A percentile compares a stretch with the other conserved stretches of the same genome.
phyloP scores from a whole-genome alignment of 148 eudicot species.

The Diospyros kaki region DNA sequence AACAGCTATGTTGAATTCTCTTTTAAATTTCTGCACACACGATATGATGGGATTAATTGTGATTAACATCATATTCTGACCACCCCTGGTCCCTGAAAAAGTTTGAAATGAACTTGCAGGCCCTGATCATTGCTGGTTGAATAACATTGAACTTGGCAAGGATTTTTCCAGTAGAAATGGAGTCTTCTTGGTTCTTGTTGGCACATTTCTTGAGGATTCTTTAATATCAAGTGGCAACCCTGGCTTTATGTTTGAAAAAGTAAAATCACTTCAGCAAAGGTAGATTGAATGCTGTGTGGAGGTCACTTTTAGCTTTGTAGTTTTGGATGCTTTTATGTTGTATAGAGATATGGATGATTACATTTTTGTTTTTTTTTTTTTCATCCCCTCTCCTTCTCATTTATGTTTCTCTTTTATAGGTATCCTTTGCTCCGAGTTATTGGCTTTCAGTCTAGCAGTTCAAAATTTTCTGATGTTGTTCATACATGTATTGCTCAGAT shows the following conservation, averaged over 20 bases:
- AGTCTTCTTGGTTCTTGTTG: conserved; percentile 54
- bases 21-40: neutral
- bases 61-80: neutral
- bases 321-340: neutral
- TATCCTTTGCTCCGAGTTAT: conserved; percentile 63
- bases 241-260: conserved; percentile 46
- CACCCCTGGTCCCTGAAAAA: conserved; percentile 7
- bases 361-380: neutral
- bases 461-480: conserved; percentile 29
- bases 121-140: conserved; percentile 70
- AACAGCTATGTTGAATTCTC: neutral
- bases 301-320: conserved; percentile 18
- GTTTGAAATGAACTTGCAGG: conserved; percentile 41
- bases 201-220: conserved; percentile 42
- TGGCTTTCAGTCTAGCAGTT: conserved; percentile 53
- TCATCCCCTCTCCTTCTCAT: neutral
- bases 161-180: conserved; percentile 34
- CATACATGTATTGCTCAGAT: conserved; percentile 27
- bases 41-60: neutral
- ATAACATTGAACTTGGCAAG: conserved; percentile 35
- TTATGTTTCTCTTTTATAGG: conserved; percentile 33
- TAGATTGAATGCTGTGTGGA: conserved; percentile 24
- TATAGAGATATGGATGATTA: conserved; percentile 1
- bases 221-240: conserved; percentile 21
- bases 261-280: conserved; percentile 86